phyloP scores from a whole-genome alignment of 2,329 filamentous ascomycete genomes.

The Didymella arachidicola region DNA sequence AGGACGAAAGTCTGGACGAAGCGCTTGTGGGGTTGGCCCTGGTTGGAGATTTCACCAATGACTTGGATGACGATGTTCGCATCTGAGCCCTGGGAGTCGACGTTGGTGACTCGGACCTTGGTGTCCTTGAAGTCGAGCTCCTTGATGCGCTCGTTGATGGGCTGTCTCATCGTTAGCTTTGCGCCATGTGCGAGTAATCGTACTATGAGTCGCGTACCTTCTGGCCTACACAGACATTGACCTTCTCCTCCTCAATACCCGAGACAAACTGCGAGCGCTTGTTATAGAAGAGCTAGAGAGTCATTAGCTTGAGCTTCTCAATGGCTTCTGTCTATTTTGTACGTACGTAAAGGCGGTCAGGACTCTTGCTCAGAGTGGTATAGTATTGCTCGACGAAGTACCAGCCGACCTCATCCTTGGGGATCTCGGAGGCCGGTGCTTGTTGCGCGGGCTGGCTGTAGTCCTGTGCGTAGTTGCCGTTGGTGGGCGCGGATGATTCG shows the following conservation, averaged over 20 bases:
- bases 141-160: constrained; percentile 94
- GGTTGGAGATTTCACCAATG: constrained; percentile 97
- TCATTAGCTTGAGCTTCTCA: constrained; percentile 29
- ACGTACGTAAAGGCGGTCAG: constrained; percentile 83
- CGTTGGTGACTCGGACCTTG: constrained; percentile 98
- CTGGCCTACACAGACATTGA: constrained; percentile 85
- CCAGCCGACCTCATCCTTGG: constrained; percentile 97
- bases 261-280: constrained; percentile 96
- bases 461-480: constrained; percentile 58
- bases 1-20: constrained; percentile 98
- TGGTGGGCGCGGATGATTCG: constrained; percentile 52
- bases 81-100: constrained; percentile 92
- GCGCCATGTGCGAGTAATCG: neutral
- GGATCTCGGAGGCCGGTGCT: constrained; percentile 55
- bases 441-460: constrained; percentile 48
- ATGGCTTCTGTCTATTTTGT: neutral
- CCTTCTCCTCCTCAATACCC: constrained; percentile 87
- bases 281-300: constrained; percentile 81
- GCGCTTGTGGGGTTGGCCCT: constrained; percentile 87
- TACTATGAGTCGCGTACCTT: constrained; percentile 66
- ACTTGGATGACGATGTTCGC: constrained; percentile 97
- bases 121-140: constrained; percentile 93
- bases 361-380: constrained; percentile 91
- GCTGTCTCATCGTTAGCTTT: constrained; percentile 58
- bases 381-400: constrained; percentile 99